Evolutionary conservation across 148 eudicot genomes (phyloP).

Genomic region (Fagopyrum tataricum): DNA sequence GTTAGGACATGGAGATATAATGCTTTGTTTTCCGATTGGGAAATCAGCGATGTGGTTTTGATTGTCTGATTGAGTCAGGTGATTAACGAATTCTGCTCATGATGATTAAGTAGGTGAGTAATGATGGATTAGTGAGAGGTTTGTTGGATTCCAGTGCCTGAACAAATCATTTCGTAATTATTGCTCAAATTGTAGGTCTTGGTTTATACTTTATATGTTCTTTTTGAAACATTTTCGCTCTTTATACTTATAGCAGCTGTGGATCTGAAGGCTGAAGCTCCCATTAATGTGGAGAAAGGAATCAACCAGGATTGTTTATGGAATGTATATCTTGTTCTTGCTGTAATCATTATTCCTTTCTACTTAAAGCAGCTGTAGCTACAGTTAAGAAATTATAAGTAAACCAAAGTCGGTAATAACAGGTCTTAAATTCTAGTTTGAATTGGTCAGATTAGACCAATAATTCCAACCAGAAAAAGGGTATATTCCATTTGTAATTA

Average conservation of each 20-base stretch:
- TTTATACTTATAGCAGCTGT: background rate
- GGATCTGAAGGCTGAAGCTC: no score
- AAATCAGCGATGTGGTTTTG: no score
- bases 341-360: background rate
- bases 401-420: background rate
- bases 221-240: background rate
- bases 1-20: background rate
- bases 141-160: background rate
- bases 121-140: background rate
- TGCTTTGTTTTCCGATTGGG: background rate
- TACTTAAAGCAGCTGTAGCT: background rate
- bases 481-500: background rate
- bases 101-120: conserved; percentile 9
- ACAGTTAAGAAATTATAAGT: background rate
- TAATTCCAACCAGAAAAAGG: background rate
- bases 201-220: background rate
- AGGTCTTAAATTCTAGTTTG: conserved; percentile 4
- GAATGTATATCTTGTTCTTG: no score
- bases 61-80: background rate
- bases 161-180: background rate
- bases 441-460: conserved; percentile 5
- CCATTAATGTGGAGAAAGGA: no score
- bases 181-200: background rate
- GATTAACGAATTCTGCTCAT: background rate
- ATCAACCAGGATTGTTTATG: no score